These are phyloP conservation scores for Magnusiomyces suaveolens DNA, from an alignment of 1,139 yeast genomes.

Conservation along the genomic window DNA sequence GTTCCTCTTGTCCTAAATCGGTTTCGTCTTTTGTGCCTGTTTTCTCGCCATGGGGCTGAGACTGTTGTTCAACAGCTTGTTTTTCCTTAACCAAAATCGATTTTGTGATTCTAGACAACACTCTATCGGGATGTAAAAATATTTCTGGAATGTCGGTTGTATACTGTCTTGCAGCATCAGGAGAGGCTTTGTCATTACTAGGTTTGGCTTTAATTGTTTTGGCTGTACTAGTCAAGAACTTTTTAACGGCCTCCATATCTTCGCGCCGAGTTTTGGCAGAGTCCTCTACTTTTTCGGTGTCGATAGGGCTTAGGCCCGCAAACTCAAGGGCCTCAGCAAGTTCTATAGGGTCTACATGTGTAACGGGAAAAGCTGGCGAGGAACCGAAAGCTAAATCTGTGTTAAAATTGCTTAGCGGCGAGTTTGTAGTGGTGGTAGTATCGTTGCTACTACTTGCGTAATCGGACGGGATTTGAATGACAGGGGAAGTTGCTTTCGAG, in stretches of 20 bases:
- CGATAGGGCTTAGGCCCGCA: neutral
- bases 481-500: neutral
- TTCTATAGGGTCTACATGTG: neutral
- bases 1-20: neutral
- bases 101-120: neutral
- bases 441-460: too few species aligned
- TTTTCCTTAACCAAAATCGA: neutral
- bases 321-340: neutral
- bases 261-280: neutral
- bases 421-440: neutral
- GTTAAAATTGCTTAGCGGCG: too few species aligned
- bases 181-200: neutral
- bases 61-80: neutral
- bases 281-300: neutral
- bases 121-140: conserved; percentile 29
- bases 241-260: neutral
- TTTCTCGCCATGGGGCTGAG: neutral
- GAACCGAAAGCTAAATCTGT: too few species aligned
- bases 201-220: neutral
- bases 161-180: too few species aligned
- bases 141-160: conserved; percentile 69
- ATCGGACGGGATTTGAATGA: too few species aligned
- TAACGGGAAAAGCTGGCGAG: neutral
- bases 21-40: neutral
- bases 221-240: neutral